Evolutionary conservation across 1,139 yeast genomes (phyloP).

Genomic region (Keqinozyma sinolaborantium): DNA sequence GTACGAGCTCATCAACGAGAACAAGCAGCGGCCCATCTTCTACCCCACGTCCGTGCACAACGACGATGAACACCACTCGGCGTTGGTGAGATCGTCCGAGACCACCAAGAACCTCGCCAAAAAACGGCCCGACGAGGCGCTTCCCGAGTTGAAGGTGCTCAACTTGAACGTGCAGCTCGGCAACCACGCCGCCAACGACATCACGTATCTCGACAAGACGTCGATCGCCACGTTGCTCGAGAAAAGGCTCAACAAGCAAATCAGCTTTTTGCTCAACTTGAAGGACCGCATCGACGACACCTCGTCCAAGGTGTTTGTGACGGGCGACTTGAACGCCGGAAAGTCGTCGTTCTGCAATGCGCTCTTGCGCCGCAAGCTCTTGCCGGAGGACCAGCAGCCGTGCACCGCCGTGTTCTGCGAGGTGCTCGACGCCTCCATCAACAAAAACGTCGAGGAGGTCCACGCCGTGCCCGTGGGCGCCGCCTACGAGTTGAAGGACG

Average conservation of each 20-base stretch:
- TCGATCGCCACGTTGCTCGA: slow-evolving; percentile 66
- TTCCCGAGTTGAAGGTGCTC: slow-evolving; percentile 54
- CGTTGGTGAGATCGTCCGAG: not conserved
- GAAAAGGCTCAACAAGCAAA: slow-evolving; percentile 57
- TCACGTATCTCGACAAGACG: slow-evolving; percentile 53
- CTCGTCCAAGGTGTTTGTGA: slow-evolving; percentile 88
- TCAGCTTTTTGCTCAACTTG: slow-evolving; percentile 68
- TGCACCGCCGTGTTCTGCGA: slow-evolving; percentile 97
- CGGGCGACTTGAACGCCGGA: slow-evolving; percentile 97
- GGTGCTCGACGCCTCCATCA: slow-evolving; percentile 73
- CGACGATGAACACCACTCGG: slow-evolving; percentile 14
- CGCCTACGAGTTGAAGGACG: slow-evolving; percentile 58
- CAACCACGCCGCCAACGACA: slow-evolving; percentile 28
- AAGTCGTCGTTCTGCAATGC: slow-evolving; percentile 96
- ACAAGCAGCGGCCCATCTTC: slow-evolving; percentile 57
- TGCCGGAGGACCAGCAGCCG: slow-evolving; percentile 98
- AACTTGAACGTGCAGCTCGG: slow-evolving; percentile 64
- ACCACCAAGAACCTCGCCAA: not conserved
- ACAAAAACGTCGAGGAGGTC: slow-evolving; percentile 80
- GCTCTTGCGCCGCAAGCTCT: slow-evolving; percentile 65
- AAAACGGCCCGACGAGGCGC: not conserved
- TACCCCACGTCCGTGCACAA: slow-evolving; percentile 52
- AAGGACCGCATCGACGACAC: slow-evolving; percentile 88
- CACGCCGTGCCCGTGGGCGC: slow-evolving; percentile 79
- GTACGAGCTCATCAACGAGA: slow-evolving; percentile 52